Evolutionary conservation across 2,329 filamentous ascomycete species (phyloP).

Genomic region (Bipolaris gigantea): DNA sequence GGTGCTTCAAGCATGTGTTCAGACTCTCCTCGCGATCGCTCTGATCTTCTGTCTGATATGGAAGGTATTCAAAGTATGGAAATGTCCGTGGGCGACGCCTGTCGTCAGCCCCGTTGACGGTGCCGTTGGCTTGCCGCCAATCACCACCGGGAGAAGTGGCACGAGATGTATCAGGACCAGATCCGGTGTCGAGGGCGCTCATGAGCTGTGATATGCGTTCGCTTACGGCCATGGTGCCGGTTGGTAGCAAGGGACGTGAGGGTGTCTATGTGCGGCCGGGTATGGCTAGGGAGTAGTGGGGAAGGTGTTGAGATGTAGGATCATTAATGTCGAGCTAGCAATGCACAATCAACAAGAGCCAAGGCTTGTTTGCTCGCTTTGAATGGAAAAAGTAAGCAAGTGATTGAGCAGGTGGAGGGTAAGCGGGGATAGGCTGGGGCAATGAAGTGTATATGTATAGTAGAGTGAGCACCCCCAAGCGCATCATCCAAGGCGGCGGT

Average conservation of each 20-base stretch:
- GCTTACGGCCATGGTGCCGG: conserved; percentile 43
- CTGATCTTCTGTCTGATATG: conserved; percentile 84
- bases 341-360: conserved; percentile 13
- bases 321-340: conserved; percentile 33
- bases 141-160: conserved; percentile 79
- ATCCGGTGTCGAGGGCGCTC: conserved; percentile 40
- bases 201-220: conserved; percentile 50
- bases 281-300: conserved; percentile 21
- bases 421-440: background rate
- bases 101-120: conserved; percentile 50
- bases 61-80: conserved; percentile 87
- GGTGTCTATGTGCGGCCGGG: conserved; percentile 13
- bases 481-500: background rate
- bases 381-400: conserved; percentile 18
- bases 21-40: conserved; percentile 75
- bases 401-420: conserved; percentile 7
- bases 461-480: conserved; percentile 5
- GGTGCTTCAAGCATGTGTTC: conserved; percentile 84
- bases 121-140: conserved; percentile 57
- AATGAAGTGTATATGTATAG: conserved; percentile 5
- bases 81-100: conserved; percentile 81
- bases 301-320: conserved; percentile 12
- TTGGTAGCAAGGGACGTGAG: conserved; percentile 8
- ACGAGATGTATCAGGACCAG: conserved; percentile 74
- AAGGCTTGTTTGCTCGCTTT: conserved; percentile 12